Evolutionary conservation across 2,329 filamentous ascomycete species (phyloP).

Genomic region (Neonectria punicea): DNA sequence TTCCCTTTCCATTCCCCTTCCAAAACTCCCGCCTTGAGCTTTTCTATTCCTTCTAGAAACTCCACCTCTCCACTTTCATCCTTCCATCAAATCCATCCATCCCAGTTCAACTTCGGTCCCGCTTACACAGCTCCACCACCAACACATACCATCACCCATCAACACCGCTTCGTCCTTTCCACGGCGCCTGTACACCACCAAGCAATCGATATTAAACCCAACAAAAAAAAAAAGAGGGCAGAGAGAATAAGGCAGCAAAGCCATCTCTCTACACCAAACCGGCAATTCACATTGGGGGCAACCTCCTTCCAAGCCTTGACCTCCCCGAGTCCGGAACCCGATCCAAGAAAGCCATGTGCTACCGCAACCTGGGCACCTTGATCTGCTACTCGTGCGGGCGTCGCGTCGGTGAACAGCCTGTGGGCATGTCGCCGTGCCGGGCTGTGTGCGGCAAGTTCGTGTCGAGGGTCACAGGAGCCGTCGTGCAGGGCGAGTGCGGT

Average conservation of each 20-base stretch:
- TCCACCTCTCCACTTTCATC: neutral
- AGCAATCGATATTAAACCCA: neutral
- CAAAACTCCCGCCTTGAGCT: neutral
- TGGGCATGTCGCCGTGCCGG: conserved; percentile 39
- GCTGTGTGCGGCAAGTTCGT: conserved; percentile 42
- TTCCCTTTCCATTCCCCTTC: neutral
- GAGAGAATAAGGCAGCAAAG: neutral
- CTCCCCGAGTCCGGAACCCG: neutral
- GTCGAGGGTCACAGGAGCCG: conserved; percentile 38
- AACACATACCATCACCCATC: neutral
- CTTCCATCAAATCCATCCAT: neutral
- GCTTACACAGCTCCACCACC: conserved; percentile 19
- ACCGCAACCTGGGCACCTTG: conserved; percentile 38
- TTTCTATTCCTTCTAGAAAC: conserved; percentile 2
- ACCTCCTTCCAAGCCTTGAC: neutral
- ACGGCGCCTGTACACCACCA: neutral
- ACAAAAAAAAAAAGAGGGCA: neutral
- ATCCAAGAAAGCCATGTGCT: conserved; percentile 34
- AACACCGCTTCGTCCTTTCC: neutral
- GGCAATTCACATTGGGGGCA: neutral
- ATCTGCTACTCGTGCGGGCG: conserved; percentile 38
- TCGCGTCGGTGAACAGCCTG: conserved; percentile 37
- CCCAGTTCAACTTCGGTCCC: neutral
- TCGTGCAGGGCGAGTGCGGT: conserved; percentile 39
- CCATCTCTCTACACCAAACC: neutral